Conservation (phyloP, 345 rosid genomes). For the Combretum micranthum region DNA sequence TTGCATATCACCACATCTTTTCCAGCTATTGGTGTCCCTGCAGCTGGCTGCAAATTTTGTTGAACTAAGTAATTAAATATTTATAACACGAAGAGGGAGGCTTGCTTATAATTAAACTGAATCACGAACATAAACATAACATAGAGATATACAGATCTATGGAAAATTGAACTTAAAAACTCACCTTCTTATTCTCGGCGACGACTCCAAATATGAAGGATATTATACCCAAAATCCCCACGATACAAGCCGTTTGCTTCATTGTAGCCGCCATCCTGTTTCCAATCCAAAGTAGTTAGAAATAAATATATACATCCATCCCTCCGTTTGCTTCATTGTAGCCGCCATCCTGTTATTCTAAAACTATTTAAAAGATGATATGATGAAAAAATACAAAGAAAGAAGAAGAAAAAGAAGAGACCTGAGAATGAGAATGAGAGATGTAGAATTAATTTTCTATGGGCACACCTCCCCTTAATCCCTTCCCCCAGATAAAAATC, state of each 20-base stretch:
- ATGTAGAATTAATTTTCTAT: too few relatives aligned
- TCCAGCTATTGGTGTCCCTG: conserved; percentile 55
- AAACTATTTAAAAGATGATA: too few relatives aligned
- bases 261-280: conserved; percentile 51
- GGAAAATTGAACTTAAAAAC: not conserved
- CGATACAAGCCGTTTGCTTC: conserved; percentile 50
- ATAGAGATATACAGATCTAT: not conserved
- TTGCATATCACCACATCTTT: conserved; percentile 70
- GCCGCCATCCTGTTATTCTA: too few relatives aligned
- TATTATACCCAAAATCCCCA: conserved; percentile 42
- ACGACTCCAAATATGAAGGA: conserved; percentile 64
- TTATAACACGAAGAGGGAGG: not conserved
- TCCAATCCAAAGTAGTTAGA: not conserved
- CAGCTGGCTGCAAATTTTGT: conserved; percentile 62
- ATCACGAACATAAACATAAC: not conserved
- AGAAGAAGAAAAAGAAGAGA: too few relatives aligned
- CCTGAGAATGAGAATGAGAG: too few relatives aligned
- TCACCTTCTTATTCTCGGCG: conserved; percentile 84
- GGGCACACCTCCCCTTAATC: too few relatives aligned
- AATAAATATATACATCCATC: too few relatives aligned
- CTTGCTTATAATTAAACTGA: not conserved
- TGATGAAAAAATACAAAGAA: too few relatives aligned
- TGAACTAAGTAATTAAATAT: too few relatives aligned
- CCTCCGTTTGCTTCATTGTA: too few relatives aligned
- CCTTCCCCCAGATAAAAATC: too few relatives aligned